Conservation (phyloP, 176 grass and related monocot species). For the Bromus sterilis region DNA sequence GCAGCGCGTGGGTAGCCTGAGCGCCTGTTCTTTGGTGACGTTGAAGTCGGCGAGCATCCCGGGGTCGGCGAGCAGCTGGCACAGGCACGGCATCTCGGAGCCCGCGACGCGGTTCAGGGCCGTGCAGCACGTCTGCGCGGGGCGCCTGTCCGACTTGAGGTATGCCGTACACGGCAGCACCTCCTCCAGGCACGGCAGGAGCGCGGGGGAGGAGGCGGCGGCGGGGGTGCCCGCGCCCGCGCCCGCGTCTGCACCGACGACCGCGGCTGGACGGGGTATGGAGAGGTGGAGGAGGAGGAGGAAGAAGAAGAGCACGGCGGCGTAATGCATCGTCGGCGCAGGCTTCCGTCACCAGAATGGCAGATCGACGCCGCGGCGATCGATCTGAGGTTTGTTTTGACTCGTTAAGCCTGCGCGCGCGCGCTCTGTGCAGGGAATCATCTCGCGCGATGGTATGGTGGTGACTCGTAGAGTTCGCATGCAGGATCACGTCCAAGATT, state of each 20-base stretch:
- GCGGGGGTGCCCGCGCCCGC: not conserved
- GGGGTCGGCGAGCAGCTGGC: slow-evolving; percentile 38
- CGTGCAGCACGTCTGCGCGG: slow-evolving; percentile 35
- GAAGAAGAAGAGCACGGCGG: not conserved
- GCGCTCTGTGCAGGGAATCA: not conserved
- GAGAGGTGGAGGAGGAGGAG: not conserved
- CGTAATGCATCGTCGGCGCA: not conserved
- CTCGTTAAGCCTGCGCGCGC: slow-evolving; percentile 6
- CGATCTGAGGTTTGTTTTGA: slow-evolving; percentile 21
- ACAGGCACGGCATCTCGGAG: slow-evolving; percentile 34
- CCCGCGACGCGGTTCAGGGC: slow-evolving; percentile 12
- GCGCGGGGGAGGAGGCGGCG: not conserved
- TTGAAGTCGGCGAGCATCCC: slow-evolving; percentile 43
- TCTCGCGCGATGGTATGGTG: not conserved
- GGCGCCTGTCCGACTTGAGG: slow-evolving; percentile 6
- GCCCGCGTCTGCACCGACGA: not conserved
- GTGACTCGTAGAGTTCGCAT: not conserved
- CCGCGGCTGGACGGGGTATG: not conserved
- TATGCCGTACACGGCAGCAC: slow-evolving; percentile 45
- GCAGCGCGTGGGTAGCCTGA: slow-evolving; percentile 30
- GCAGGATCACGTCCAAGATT: not conserved
- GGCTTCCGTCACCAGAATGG: not conserved
- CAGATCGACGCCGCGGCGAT: not conserved
- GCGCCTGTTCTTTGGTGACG: slow-evolving; percentile 33
- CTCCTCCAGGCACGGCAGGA: slow-evolving; percentile 27